Conservation (phyloP, 2,329 filamentous ascomycete genomes). For the Graphium sp. region DNA sequence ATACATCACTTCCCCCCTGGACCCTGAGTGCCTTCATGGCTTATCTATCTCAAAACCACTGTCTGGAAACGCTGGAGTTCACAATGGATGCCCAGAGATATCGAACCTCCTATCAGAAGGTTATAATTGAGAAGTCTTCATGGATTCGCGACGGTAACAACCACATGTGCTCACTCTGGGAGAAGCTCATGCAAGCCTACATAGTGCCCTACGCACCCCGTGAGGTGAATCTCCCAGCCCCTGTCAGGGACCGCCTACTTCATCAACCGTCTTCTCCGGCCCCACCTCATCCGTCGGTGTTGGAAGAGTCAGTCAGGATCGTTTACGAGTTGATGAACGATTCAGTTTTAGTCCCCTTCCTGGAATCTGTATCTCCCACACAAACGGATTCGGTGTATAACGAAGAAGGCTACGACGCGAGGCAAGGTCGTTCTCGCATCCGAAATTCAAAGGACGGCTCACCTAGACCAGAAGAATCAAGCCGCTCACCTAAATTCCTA, state of each 20-base stretch:
- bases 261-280: constrained; percentile 33
- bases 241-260: constrained; percentile 69
- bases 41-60: constrained; percentile 93
- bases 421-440: constrained; percentile 20
- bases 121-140: constrained; percentile 18
- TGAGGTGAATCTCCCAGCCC: constrained; percentile 79
- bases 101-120: constrained; percentile 35
- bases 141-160: constrained; percentile 29
- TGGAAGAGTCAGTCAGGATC: constrained; percentile 72
- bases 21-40: constrained; percentile 89
- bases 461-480: constrained; percentile 17
- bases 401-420: constrained; percentile 10
- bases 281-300: constrained; percentile 55
- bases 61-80: constrained; percentile 90
- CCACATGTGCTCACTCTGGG: constrained; percentile 69
- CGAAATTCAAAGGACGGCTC: constrained; percentile 18
- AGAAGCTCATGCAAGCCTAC: constrained; percentile 76
- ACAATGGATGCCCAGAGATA: constrained; percentile 89
- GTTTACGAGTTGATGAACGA: constrained; percentile 97
- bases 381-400: not conserved
- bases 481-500: constrained; percentile 27
- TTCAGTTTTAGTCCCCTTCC: constrained; percentile 80
- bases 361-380: constrained; percentile 39
- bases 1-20: constrained; percentile 74
- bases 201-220: constrained; percentile 71